These are phyloP conservation scores for Dryas drummondii DNA, from an alignment of 306 rosid species.

Conservation along the genomic window DNA sequence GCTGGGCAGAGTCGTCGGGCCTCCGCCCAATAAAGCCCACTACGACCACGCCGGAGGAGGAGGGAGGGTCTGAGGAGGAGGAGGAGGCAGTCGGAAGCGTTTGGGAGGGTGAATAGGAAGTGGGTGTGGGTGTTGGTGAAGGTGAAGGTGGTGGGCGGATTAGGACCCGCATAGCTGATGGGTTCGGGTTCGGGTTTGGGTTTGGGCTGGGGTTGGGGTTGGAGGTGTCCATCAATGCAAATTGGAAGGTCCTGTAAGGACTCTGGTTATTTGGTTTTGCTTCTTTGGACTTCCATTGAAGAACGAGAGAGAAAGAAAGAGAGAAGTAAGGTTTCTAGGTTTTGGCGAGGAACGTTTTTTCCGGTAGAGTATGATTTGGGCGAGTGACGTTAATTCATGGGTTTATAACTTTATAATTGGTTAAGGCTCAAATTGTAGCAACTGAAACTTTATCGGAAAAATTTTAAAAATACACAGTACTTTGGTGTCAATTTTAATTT, in stretches of 20 bases:
- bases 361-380: background rate
- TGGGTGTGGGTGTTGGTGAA: conserved; percentile 23
- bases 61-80: conserved; percentile 35
- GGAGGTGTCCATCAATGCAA: conserved; percentile 16
- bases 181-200: conserved; percentile 31
- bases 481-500: no score
- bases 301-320: background rate
- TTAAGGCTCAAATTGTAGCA: no score
- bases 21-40: conserved; percentile 72
- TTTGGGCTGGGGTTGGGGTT: background rate
- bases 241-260: background rate
- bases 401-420: no score
- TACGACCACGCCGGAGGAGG: conserved; percentile 67
- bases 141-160: conserved; percentile 59
- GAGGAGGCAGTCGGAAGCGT: conserved; percentile 29
- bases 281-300: conserved; percentile 25
- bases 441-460: no score
- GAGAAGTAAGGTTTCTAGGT: background rate
- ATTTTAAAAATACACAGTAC: no score
- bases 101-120: conserved; percentile 36
- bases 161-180: conserved; percentile 62
- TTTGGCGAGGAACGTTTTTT: background rate
- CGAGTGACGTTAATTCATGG: no score
- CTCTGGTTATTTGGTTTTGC: background rate
- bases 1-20: conserved; percentile 53